Evolutionary conservation across 768 basidiomycete species (phyloP).

Genomic region (Hysterangium stoloniferum): DNA sequence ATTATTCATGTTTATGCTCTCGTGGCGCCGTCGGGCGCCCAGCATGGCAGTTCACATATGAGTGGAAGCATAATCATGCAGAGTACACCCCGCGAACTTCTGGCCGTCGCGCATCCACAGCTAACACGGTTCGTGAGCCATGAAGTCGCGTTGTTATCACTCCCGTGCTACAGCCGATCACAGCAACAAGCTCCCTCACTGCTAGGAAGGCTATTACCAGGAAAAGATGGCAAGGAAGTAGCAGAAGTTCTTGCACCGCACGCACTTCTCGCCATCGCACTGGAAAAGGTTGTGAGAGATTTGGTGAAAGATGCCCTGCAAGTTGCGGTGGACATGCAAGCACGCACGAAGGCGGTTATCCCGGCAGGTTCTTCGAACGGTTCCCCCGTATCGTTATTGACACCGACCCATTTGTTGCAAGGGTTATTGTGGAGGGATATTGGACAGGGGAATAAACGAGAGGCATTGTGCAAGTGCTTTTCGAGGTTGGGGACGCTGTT

Average conservation of each 20-base stretch:
- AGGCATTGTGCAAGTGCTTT: constrained; percentile 6
- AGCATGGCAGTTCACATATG: not conserved
- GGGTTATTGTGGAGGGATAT: constrained; percentile 20
- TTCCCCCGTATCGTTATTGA: constrained; percentile 23
- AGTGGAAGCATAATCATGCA: not conserved
- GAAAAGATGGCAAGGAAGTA: constrained; percentile 4
- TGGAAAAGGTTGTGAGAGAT: constrained; percentile 26
- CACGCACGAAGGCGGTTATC: constrained; percentile 18
- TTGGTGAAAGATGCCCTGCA: constrained; percentile 29
- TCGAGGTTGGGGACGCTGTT: constrained; percentile 8
- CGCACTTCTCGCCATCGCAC: constrained; percentile 29
- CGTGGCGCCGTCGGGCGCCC: constrained; percentile 1
- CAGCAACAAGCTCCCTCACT: not conserved
- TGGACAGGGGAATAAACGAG: not conserved
- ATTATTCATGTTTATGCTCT: constrained; percentile 7
- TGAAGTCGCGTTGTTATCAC: constrained; percentile 2
- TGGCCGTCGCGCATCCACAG: constrained; percentile 22
- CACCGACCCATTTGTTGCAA: constrained; percentile 34
- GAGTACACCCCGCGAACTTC: constrained; percentile 14
- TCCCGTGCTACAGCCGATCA: constrained; percentile 11
- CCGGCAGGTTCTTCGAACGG: constrained; percentile 17
- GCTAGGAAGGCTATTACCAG: constrained; percentile 16
- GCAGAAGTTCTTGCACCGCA: constrained; percentile 28
- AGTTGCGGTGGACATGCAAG: constrained; percentile 25
- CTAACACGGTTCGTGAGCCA: constrained; percentile 19